Conservation (phyloP, 768 basidiomycete genomes). For the Hydnomerulius pinastri region DNA sequence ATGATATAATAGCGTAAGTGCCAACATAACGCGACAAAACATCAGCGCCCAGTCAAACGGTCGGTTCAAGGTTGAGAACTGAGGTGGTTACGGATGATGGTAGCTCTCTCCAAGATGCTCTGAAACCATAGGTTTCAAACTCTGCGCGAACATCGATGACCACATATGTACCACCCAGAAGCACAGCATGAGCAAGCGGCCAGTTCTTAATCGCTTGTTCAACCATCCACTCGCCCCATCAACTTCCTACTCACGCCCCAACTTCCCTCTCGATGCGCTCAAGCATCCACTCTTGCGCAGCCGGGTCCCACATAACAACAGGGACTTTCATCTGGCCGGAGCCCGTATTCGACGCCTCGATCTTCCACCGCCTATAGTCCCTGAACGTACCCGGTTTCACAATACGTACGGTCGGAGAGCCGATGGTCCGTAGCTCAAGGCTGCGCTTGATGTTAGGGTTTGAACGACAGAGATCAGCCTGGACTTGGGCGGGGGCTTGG, state of each 20-base stretch:
- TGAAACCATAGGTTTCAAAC: no score
- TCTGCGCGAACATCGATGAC: no score
- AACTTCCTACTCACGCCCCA: background rate
- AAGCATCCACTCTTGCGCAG: constrained; percentile 17
- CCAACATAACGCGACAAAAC: no score
- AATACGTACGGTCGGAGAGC: constrained; percentile 14
- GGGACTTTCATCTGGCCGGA: constrained; percentile 21
- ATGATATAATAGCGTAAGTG: no score
- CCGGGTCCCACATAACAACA: constrained; percentile 16
- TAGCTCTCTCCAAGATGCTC: no score
- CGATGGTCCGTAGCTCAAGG: constrained; percentile 1
- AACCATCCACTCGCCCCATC: no score
- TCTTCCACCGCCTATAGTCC: constrained; percentile 13
- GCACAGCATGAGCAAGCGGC: no score
- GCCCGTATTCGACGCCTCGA: constrained; percentile 8
- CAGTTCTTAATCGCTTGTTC: no score
- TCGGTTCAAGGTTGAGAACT: no score
- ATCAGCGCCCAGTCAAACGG: no score
- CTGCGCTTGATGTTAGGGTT: constrained; percentile 3
- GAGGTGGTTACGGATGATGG: no score
- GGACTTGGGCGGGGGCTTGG: constrained; percentile 5
- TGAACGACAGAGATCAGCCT: constrained; percentile 4
- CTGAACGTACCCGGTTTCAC: constrained; percentile 18
- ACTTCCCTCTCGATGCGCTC: constrained; percentile 6
- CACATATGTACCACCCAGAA: no score